Evolutionary conservation across 805 yeast species (phyloP).

Genomic region (Candida saitoana): DNA sequence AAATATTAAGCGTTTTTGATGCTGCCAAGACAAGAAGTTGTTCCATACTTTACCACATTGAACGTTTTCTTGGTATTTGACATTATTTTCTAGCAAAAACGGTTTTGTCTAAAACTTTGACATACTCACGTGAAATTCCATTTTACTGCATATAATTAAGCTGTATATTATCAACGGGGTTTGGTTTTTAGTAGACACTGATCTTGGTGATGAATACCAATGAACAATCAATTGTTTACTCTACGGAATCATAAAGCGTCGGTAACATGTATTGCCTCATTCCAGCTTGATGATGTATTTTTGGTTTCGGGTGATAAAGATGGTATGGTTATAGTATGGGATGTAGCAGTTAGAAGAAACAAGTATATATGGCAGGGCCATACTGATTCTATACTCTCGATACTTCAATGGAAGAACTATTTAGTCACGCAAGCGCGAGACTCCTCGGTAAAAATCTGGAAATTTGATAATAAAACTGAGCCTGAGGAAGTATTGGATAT

Average conservation of each 20-base stretch:
- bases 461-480: constrained; percentile 11
- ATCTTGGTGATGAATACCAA: neutral
- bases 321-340: constrained; percentile 69
- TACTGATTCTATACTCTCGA: constrained; percentile 43
- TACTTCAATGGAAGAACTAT: constrained; percentile 25
- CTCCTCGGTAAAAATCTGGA: constrained; percentile 49
- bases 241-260: constrained; percentile 19
- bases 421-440: constrained; percentile 68
- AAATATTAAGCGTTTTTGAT: no score
- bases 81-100: no score
- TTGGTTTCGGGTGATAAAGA: constrained; percentile 57
- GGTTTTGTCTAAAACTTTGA: no score
- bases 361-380: constrained; percentile 60
- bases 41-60: constrained; percentile 1
- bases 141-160: no score
- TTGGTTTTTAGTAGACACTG: no score
- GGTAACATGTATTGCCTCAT: constrained; percentile 11
- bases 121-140: neutral
- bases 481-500: constrained; percentile 30
- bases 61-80: neutral
- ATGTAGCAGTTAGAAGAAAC: constrained; percentile 53
- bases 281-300: constrained; percentile 24
- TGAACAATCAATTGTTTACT: constrained; percentile 12
- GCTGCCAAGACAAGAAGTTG: no score
- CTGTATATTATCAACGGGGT: no score